Percentiles rank a stretch among this genome's conserved stretches.
These are phyloP conservation scores for Aspergillus eucalypticola DNA, from an alignment of 2,329 filamentous ascomycete species.

Conservation along the genomic window DNA sequence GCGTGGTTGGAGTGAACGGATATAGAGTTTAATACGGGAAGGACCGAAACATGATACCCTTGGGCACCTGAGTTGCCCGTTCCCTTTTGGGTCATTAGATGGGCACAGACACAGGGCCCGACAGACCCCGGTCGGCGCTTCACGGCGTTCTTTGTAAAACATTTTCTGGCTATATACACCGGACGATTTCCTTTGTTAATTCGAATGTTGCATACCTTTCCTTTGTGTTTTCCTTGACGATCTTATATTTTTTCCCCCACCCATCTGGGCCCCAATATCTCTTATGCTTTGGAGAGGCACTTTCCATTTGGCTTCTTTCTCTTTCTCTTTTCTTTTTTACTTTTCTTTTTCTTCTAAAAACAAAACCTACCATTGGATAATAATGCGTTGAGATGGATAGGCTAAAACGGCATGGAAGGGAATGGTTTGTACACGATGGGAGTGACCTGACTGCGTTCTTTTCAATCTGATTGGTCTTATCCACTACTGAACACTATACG, in stretches of 20 bases:
- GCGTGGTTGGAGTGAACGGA: constrained; percentile 35
- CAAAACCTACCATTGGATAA: constrained; percentile 14
- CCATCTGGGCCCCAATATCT: neutral
- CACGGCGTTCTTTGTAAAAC: constrained; percentile 26
- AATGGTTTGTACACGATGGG: constrained; percentile 20
- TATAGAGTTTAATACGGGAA: constrained; percentile 22
- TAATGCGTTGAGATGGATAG: constrained; percentile 16
- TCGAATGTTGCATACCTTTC: constrained; percentile 4
- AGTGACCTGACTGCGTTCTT: constrained; percentile 15
- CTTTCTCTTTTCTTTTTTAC: constrained; percentile 1
- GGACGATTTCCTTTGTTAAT: constrained; percentile 6
- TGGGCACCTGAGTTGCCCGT: constrained; percentile 30
- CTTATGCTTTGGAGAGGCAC: no score
- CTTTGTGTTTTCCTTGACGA: constrained; percentile 5
- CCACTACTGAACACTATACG: constrained; percentile 17
- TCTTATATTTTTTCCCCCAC: constrained; percentile 2
- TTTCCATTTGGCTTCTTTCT: constrained; percentile 4
- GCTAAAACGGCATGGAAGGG: constrained; percentile 15
- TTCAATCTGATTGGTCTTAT: constrained; percentile 22
- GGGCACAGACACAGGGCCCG: constrained; percentile 21
- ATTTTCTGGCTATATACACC: constrained; percentile 12
- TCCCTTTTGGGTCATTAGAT: constrained; percentile 31
- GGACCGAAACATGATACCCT: constrained; percentile 30
- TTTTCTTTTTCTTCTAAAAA: neutral
- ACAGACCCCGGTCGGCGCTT: constrained; percentile 25